Evolutionary conservation across 2,329 filamentous ascomycete genomes (phyloP).

Genomic region (Ophiostoma tasmaniense): DNA sequence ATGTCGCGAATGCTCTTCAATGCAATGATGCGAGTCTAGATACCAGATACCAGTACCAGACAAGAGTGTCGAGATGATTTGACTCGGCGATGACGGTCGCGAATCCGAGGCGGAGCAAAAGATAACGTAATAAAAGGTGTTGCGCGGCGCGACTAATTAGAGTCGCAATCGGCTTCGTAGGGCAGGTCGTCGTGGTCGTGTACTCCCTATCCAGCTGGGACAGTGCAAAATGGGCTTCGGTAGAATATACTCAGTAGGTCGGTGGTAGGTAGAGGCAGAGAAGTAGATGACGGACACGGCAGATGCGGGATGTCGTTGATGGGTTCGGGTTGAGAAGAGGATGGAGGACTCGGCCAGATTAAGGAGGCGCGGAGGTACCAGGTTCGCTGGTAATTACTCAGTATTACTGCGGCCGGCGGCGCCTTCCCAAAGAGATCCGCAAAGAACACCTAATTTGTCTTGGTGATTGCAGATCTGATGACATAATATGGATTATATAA

Average conservation of each 20-base stretch:
- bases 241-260: not conserved
- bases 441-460: constrained; percentile 5
- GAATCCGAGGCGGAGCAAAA: not conserved
- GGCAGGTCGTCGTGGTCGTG: not conserved
- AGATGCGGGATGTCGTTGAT: not conserved
- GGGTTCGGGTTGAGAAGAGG: not conserved
- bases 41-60: not conserved
- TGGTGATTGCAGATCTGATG: not conserved
- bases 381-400: not conserved
- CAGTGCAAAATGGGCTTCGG: not conserved
- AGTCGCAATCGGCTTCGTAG: constrained; percentile 4
- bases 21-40: not conserved
- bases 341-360: not conserved
- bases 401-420: not conserved
- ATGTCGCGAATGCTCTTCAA: not conserved
- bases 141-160: constrained; percentile 1
- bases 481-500: not conserved
- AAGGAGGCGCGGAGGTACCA: not conserved
- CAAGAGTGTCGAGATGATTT: not conserved
- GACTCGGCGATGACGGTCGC: not conserved
- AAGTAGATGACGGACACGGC: not conserved
- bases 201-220: not conserved
- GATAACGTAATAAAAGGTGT: not conserved
- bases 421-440: not conserved
- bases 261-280: not conserved